A percentile compares a stretch with the other conserved stretches of the same genome.
phyloP scores from a whole-genome alignment of 352 stramenopile species.

The Pelagophyceae sp. region DNA sequence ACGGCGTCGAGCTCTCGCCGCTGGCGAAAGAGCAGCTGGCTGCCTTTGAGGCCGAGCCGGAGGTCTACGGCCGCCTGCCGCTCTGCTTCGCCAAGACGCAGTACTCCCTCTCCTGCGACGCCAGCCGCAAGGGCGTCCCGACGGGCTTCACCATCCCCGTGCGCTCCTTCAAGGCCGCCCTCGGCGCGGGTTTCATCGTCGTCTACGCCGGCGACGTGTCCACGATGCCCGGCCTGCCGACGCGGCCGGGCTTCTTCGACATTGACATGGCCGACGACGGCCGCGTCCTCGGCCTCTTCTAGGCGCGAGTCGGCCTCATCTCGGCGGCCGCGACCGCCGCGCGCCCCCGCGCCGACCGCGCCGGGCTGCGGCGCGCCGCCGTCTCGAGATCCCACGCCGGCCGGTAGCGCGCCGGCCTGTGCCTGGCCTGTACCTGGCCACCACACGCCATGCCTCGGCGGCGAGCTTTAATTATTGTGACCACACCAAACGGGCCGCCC shows the following conservation, averaged over 20 bases:
- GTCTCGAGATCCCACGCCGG: too few species aligned
- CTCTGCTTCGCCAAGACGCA: constrained; percentile 99
- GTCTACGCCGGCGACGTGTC: constrained; percentile 88
- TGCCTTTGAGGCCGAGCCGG: constrained; percentile 60
- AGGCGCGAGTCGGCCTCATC: too few species aligned
- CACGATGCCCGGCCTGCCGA: constrained; percentile 96
- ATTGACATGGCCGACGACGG: constrained; percentile 90
- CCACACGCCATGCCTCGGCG: too few species aligned
- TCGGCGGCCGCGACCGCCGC: too few species aligned
- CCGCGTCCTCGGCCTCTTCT: constrained; percentile 91
- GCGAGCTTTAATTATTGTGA: too few species aligned
- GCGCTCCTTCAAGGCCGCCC: constrained; percentile 83
- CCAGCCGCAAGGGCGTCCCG: constrained; percentile 80
- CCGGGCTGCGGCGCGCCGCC: too few species aligned
- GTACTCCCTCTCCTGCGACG: constrained; percentile 90
- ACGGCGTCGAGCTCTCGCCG: constrained; percentile 84
- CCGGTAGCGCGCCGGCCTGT: too few species aligned
- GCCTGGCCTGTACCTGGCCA: too few species aligned
- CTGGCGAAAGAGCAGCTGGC: constrained; percentile 82
- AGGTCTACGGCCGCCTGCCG: constrained; percentile 62
- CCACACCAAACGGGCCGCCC: too few species aligned
- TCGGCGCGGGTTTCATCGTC: constrained; percentile 89
- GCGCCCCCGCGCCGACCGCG: too few species aligned
- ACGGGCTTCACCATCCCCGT: constrained; percentile 84
- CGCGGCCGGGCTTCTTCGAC: constrained; percentile 93